These are phyloP conservation scores for Mucor mucedo DNA, from an alignment of 371 early-diverging fungal species.

Conservation along the genomic window DNA sequence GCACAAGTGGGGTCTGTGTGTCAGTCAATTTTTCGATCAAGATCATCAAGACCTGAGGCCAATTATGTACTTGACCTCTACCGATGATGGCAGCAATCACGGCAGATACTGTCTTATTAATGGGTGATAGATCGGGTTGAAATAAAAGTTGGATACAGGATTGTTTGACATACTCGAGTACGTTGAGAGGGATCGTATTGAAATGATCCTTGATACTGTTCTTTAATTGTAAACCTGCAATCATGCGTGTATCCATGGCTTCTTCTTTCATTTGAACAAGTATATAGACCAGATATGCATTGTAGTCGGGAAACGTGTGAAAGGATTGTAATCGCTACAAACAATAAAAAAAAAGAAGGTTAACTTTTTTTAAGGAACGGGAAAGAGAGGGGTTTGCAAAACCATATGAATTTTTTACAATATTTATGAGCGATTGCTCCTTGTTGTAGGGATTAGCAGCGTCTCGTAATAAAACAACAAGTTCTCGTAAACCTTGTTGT, in stretches of 20 bases:
- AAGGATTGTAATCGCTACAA: slow-evolving; percentile 74
- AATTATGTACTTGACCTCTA: slow-evolving; percentile 62
- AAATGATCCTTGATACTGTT: slow-evolving; percentile 69
- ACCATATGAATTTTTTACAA: slow-evolving; percentile 25
- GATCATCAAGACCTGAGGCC: slow-evolving; percentile 72
- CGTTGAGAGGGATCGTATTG: slow-evolving; percentile 50
- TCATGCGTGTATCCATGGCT: slow-evolving; percentile 52
- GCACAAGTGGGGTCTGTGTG: slow-evolving; percentile 52
- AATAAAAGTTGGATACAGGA: slow-evolving; percentile 64
- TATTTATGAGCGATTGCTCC: slow-evolving; percentile 39
- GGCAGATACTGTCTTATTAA: slow-evolving; percentile 36
- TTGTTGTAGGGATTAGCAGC: slow-evolving; percentile 40
- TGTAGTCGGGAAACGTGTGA: slow-evolving; percentile 78
- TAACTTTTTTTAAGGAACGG: background rate
- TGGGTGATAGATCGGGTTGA: slow-evolving; percentile 45
- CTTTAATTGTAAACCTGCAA: slow-evolving; percentile 85
- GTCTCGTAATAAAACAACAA: slow-evolving; percentile 39
- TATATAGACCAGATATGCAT: slow-evolving; percentile 80
- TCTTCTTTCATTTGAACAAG: slow-evolving; percentile 59
- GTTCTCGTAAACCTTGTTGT: slow-evolving; percentile 42
- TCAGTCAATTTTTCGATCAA: slow-evolving; percentile 62
- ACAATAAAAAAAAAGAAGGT: background rate
- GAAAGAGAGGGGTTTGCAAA: background rate
- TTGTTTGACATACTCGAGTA: slow-evolving; percentile 71
- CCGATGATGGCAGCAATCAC: slow-evolving; percentile 81